Evolutionary conservation across 495 filamentous ascomycete genomes (phyloP).

Genomic region (Mytilinidion resinicola): DNA sequence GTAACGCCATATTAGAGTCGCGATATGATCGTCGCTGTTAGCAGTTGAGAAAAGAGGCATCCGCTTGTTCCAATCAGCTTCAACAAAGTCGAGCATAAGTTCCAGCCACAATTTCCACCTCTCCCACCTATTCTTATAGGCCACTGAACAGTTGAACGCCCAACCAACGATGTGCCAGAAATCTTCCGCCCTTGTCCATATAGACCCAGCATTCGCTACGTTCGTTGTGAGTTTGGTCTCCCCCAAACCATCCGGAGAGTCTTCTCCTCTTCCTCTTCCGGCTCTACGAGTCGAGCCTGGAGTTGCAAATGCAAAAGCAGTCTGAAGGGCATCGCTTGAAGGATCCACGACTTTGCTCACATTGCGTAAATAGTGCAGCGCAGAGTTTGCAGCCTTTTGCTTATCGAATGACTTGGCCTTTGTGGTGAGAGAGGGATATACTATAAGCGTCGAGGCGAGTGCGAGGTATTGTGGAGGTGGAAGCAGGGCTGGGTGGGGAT

Average conservation of each 20-base stretch:
- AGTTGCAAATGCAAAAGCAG: conserved; percentile 49
- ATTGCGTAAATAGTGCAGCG: conserved; percentile 54
- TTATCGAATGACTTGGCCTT: conserved; percentile 49
- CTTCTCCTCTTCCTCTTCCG: conserved; percentile 26
- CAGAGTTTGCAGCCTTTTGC: conserved; percentile 47
- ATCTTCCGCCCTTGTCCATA: conserved; percentile 70
- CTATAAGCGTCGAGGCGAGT: conserved; percentile 58
- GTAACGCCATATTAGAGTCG: conserved; percentile 51
- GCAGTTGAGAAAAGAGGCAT: conserved; percentile 31
- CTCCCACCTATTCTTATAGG: conserved; percentile 65
- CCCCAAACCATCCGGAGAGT: conserved; percentile 31
- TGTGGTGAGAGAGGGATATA: conserved; percentile 64
- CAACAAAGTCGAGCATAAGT: conserved; percentile 69
- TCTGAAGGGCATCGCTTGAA: conserved; percentile 40
- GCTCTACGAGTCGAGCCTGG: conserved; percentile 20
- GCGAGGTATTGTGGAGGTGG: conserved; percentile 57
- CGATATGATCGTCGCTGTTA: conserved; percentile 21
- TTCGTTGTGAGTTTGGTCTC: conserved; percentile 46
- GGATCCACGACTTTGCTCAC: conserved; percentile 49
- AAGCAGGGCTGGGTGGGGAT: conserved; percentile 38
- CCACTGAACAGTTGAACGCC: conserved; percentile 84
- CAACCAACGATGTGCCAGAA: conserved; percentile 90
- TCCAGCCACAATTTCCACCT: conserved; percentile 78
- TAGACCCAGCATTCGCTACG: conserved; percentile 55
- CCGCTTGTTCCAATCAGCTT: conserved; percentile 66